Percentiles rank a stretch among this genome's conserved stretches.
Evolutionary conservation across 1,284 basidiomycete genomes (phyloP).

Genomic region (Moesziomyces globuligerus): DNA sequence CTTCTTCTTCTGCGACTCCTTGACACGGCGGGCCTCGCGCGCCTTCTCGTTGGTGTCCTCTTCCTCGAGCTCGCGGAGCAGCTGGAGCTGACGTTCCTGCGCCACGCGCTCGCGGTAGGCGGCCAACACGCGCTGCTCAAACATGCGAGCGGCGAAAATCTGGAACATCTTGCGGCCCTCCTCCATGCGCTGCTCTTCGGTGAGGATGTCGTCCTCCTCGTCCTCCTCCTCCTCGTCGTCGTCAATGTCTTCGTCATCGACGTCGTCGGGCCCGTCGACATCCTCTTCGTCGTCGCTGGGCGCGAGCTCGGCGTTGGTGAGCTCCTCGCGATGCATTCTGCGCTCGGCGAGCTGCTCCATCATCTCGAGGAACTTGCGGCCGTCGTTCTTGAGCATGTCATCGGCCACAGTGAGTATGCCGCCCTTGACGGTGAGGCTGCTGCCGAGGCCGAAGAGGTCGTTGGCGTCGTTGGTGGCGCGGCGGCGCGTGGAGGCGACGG

Average conservation of each 20-base stretch:
- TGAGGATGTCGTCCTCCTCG: conserved; percentile 69
- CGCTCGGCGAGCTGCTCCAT: conserved; percentile 98
- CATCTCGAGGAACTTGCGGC: conserved; percentile 99
- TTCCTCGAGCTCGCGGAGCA: conserved; percentile 87
- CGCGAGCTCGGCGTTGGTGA: conserved; percentile 68
- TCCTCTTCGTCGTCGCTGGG: conserved; percentile 68
- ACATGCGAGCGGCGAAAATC: conserved; percentile 99
- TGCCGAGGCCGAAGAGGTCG: conserved; percentile 82
- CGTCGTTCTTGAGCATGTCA: conserved; percentile 97
- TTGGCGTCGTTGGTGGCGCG: conserved; percentile 64
- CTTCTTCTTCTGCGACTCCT: conserved; percentile 98
- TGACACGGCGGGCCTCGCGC: conserved; percentile 91
- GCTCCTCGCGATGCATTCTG: conserved; percentile 89
- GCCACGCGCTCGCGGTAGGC: conserved; percentile 89
- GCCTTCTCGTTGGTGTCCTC: conserved; percentile 83
- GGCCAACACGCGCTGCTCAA: conserved; percentile 94
- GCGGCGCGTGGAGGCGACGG: conserved; percentile 28
- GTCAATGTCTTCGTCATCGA: conserved; percentile 70
- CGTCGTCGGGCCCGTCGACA: conserved; percentile 43
- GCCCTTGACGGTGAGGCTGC: conserved; percentile 84
- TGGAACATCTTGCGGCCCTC: conserved; percentile 99
- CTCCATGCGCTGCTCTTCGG: conserved; percentile 87
- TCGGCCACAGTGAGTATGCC: conserved; percentile 98
- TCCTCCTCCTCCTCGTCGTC: conserved; percentile 71
- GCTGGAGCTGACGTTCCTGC: conserved; percentile 85